Conservation (phyloP, 2,329 filamentous ascomycete species). For the Lasiodiplodia sp. region DNA sequence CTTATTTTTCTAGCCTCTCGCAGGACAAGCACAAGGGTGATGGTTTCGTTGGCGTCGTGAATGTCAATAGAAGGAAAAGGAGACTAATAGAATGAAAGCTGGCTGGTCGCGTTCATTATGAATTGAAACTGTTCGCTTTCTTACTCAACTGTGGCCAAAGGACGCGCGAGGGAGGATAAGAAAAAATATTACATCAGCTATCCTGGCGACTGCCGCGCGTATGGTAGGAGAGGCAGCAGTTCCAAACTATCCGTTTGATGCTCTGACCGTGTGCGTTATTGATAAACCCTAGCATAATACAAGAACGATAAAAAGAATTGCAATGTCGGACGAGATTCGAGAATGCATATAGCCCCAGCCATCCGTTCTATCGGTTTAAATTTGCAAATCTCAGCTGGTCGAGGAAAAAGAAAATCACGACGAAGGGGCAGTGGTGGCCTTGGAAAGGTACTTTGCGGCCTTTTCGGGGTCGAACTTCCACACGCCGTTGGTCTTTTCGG, state of each 20-base stretch:
- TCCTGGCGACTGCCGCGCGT: not conserved
- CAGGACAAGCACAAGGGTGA: not conserved
- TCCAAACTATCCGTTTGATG: not conserved
- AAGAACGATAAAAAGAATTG: not conserved
- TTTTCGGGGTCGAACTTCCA: conserved; percentile 71
- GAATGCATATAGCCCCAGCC: not conserved
- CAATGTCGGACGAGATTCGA: not conserved
- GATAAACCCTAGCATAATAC: not conserved
- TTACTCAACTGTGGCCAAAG: not conserved
- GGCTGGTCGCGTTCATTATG: not conserved
- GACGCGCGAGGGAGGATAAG: not conserved
- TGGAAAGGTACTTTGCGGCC: conserved; percentile 36
- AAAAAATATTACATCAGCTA: not conserved
- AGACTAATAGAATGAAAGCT: not conserved
- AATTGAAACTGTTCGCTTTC: not conserved
- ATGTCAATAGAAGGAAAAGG: not conserved
- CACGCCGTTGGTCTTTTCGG: conserved; percentile 72
- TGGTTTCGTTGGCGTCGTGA: not conserved
- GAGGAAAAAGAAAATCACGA: not conserved
- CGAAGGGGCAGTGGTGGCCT: conserved; percentile 15
- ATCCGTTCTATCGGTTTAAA: not conserved
- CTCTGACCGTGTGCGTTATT: not conserved
- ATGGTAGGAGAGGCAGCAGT: not conserved
- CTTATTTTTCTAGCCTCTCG: not conserved
- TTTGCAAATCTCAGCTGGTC: not conserved